Base-by-base conservation (phyloP, 495 filamentous ascomycete species). In the Evernia prunastri region DNA sequence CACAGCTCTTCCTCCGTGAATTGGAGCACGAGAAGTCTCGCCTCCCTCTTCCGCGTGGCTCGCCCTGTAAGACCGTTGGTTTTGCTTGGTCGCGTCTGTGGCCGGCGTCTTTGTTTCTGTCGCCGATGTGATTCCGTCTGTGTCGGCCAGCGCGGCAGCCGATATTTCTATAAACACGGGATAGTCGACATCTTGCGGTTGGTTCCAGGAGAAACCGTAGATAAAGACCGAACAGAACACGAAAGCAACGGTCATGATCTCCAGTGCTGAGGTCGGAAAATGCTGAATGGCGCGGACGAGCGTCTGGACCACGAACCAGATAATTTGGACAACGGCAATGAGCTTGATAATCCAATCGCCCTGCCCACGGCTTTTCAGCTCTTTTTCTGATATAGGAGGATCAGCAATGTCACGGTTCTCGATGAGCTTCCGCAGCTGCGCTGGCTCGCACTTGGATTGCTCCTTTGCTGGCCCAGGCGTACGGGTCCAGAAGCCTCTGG, bases 201-300 rank as follows among this genome's bases (percentile, higher is more conserved):
- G 61, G 33, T 61, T 15, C 13, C 25, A 54, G 12, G 20, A 40
- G 17, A 70, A 36, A 8, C 18, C 60, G 43, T 66, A 70, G 17
- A 56, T 70, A 18, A 65, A 53, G 1, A 69, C 35, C 0, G 69
- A 66, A 43, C 67, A 71, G 20, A 70, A 57, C 10, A 73, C 63
- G 56, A 75, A 76, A 12, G 71, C 71, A 1, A 72, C 51, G 10
- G 69, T 68, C 56, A 68, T 67, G 7, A 77, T 70, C 47, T 77
- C 75, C 18, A 74, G 66, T 60, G 73, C 68, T n/a, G 71, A 67
- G 15, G 63, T 67, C 0, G 70, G 67, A 6, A 72, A 45, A 40
- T 63, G 37, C 2, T 58, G 39, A 31, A 63, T 62, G 13, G 58
- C 54, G 7, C 74, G 68, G 53, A 60, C 39, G 12, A 73, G 59